Evolutionary conservation across 2,329 filamentous ascomycete genomes (phyloP), one percentile per base, ranked within the genome.

Genomic region (Cercospora berteroae): DNA sequence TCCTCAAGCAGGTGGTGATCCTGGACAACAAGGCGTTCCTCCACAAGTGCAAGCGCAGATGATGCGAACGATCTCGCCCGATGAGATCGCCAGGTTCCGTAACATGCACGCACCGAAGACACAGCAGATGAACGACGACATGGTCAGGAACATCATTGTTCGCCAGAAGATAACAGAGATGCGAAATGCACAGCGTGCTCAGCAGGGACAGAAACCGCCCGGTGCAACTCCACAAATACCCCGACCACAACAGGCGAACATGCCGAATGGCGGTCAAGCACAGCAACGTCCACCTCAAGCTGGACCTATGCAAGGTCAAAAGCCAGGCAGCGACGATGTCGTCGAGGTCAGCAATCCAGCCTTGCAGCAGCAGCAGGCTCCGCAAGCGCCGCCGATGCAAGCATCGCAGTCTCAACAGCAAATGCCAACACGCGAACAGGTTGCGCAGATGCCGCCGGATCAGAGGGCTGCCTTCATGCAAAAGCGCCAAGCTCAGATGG

Each of bases 1-100:
- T 29, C 63, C 63, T n/a, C 33, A 59, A 33, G 39, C 64, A 8
- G 74, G 72, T 13, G 73, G 75, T 64, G 73, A 70, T 18, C 74
- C 73, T 42, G 72, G 69, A 8, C 70, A 71, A 59, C 62, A 66
- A 13, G 64, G 68, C 44, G 64, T 67, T 55, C 64, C 67, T 52
- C 63, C 68, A 31, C 58, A 39, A 2, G 63, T 67, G 36, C 72
- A 69, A 62, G 64, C 64, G 33, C 59, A 57, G 18, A 64, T 62
- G n/a, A 25, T 65, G n/a, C 67, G 67, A 16, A 57, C 62, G 55
- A 50, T 64, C 67, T 36, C 75, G 67, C n/a, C 77, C 73, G 39
- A 81, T 59, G 82, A 84, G 18, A 73, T 84, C 18, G 74, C 79
- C 57, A 69, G 70, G 20, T 77, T 80, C 68, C 78, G 82, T 39